These are phyloP conservation scores for Sicyos edulis DNA, from an alignment of 306 rosid genomes.

Conservation along the genomic window DNA sequence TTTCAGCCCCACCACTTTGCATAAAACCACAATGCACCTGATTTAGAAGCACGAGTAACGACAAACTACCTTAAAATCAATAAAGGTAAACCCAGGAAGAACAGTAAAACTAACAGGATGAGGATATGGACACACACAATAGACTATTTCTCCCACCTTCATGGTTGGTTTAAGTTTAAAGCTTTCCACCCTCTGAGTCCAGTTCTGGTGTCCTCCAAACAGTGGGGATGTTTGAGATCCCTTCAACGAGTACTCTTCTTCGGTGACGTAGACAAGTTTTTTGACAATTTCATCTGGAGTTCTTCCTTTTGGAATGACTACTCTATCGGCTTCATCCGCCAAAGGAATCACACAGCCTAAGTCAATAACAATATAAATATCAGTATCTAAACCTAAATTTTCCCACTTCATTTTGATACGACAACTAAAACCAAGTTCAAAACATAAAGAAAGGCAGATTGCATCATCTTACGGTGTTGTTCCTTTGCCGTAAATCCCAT, in stretches of 20 bases:
- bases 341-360: conserved; percentile 81
- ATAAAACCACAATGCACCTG: conserved; percentile 96
- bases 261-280: conserved; percentile 41
- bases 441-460: conserved; percentile 18
- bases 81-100: background rate
- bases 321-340: conserved; percentile 53
- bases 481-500: conserved; percentile 57
- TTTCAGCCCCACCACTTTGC: conserved; percentile 73
- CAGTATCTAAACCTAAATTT: conserved; percentile 4
- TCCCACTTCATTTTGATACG: background rate
- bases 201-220: conserved; percentile 83
- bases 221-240: conserved; percentile 49
- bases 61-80: background rate
- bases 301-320: conserved; percentile 62
- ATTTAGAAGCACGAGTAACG: background rate
- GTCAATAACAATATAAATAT: conserved; percentile 24
- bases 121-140: conserved; percentile 8
- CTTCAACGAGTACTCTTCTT: conserved; percentile 38
- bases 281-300: conserved; percentile 56
- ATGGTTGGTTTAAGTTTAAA: conserved; percentile 63
- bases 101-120: conserved; percentile 13
- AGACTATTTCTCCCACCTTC: conserved; percentile 51
- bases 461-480: conserved; percentile 67
- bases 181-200: conserved; percentile 34
- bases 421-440: conserved; percentile 13